A percentile compares a stretch with the other conserved stretches of the same genome.
These are phyloP conservation scores for Udeniomyces megalosporus DNA, from an alignment of 768 basidiomycete genomes.

Conservation along the genomic window DNA sequence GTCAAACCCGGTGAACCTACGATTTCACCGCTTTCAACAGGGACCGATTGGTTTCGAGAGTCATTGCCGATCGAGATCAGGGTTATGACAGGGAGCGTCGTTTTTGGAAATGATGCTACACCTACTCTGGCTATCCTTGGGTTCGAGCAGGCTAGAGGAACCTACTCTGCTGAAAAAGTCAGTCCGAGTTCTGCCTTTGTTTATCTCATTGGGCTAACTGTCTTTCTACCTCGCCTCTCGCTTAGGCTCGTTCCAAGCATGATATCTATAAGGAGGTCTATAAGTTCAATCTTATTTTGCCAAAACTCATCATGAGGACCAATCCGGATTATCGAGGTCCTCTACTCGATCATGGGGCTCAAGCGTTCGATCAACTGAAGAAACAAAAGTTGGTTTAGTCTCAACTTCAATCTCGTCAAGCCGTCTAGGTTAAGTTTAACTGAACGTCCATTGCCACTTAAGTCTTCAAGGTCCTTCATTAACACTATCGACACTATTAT, in stretches of 20 bases:
- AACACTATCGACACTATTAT: not conserved
- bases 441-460: too few relatives aligned
- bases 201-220: not conserved
- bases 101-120: constrained; percentile 72
- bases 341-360: constrained; percentile 50
- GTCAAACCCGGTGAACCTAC: not conserved
- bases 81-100: constrained; percentile 60
- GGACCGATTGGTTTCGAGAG: constrained; percentile 43
- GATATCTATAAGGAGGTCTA: constrained; percentile 73
- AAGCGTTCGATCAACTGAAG: constrained; percentile 43
- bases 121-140: constrained; percentile 65
- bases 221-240: not conserved
- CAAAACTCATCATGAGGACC: constrained; percentile 48
- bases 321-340: constrained; percentile 58
- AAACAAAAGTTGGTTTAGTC: constrained; percentile 23
- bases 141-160: constrained; percentile 60
- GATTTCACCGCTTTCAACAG: not conserved
- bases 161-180: constrained; percentile 62
- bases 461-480: too few relatives aligned
- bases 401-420: too few relatives aligned
- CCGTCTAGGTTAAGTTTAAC: too few relatives aligned
- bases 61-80: constrained; percentile 72
- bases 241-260: constrained; percentile 59
- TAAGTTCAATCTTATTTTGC: constrained; percentile 51
- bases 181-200: constrained; percentile 20